A percentile compares a stretch with the other conserved stretches of the same genome.
Conservation (phyloP, 2,329 filamentous ascomycete species). For the Ophiosphaerella narmari region DNA sequence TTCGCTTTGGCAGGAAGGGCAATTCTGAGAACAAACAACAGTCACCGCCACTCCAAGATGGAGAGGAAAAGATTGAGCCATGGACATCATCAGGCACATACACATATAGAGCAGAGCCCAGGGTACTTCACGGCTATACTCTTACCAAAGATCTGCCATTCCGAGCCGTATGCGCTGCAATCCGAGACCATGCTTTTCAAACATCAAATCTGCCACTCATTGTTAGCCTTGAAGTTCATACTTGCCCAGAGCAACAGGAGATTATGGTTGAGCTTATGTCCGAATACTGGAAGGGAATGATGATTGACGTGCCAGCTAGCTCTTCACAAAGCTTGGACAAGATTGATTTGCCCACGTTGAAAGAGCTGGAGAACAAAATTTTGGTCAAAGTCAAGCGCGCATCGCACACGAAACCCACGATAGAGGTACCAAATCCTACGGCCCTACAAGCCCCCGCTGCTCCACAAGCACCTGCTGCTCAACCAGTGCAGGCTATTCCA, state of each 20-base stretch:
- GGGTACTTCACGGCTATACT: slow-evolving; percentile 83
- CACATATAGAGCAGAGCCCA: slow-evolving; percentile 64
- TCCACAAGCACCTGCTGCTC: slow-evolving; percentile 30
- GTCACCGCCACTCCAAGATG: slow-evolving; percentile 6
- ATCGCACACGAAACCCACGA: slow-evolving; percentile 39
- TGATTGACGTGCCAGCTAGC: slow-evolving; percentile 65
- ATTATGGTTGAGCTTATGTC: slow-evolving; percentile 94
- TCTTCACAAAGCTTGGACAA: slow-evolving; percentile 46
- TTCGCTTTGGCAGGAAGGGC: slow-evolving; percentile 38
- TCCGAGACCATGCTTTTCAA: slow-evolving; percentile 78
- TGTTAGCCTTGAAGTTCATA: slow-evolving; percentile 90
- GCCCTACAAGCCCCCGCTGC: slow-evolving; percentile 34
- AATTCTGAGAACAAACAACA: slow-evolving; percentile 27
- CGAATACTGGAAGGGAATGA: slow-evolving; percentile 77
- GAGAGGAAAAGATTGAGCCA: slow-evolving; percentile 28
- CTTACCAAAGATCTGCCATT: slow-evolving; percentile 86
- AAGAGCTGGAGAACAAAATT: slow-evolving; percentile 77
- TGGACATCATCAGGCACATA: slow-evolving; percentile 36
- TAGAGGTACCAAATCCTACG: slow-evolving; percentile 30
- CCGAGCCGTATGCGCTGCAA: slow-evolving; percentile 80
- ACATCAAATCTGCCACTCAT: slow-evolving; percentile 79
- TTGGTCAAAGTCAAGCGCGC: slow-evolving; percentile 58
- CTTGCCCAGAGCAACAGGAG: slow-evolving; percentile 79
- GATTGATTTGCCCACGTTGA: slow-evolving; percentile 67
- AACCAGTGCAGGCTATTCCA: slow-evolving; percentile 31